Evolutionary conservation across 306 rosid species (phyloP).

Genomic region (Dalbergia oliveri): DNA sequence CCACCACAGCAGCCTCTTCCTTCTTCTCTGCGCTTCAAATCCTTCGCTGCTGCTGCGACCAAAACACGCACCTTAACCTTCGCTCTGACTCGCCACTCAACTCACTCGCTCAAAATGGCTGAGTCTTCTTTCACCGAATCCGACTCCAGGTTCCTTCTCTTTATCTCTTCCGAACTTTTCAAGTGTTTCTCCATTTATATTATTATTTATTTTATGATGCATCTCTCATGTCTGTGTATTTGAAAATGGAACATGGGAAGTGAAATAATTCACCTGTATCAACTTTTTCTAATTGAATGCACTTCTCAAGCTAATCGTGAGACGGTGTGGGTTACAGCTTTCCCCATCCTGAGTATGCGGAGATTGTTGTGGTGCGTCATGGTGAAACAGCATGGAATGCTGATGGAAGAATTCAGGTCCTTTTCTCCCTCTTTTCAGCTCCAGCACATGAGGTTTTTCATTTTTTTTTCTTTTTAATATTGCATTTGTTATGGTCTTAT

Average conservation of each 20-base stretch:
- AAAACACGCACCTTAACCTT: not conserved
- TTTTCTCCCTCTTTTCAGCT: slow-evolving; percentile 32
- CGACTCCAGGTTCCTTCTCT: slow-evolving; percentile 62
- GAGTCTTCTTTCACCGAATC: slow-evolving; percentile 54
- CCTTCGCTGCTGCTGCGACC: not conserved
- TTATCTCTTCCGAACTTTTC: not conserved
- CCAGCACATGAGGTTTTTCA: not conserved
- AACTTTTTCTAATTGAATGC: not conserved
- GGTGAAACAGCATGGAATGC: slow-evolving; percentile 95
- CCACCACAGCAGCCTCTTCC: not conserved
- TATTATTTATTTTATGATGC: not conserved
- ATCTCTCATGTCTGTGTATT: not conserved
- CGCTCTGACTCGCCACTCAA: slow-evolving; percentile 17
- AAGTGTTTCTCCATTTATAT: too few species aligned
- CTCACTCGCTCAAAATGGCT: slow-evolving; percentile 39
- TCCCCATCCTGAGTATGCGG: slow-evolving; percentile 61
- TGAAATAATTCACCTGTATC: not conserved
- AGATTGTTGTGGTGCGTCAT: slow-evolving; percentile 84
- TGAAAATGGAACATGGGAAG: not conserved
- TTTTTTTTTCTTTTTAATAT: not conserved
- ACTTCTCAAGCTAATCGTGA: slow-evolving; percentile 40
- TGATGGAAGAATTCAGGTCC: slow-evolving; percentile 81
- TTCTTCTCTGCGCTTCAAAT: slow-evolving; percentile 3
- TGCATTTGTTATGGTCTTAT: too few species aligned
- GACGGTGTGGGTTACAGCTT: slow-evolving; percentile 49